These are phyloP conservation scores for Haematococcus lacustris DNA, from an alignment of 139 green algal species.

Conservation along the genomic window DNA sequence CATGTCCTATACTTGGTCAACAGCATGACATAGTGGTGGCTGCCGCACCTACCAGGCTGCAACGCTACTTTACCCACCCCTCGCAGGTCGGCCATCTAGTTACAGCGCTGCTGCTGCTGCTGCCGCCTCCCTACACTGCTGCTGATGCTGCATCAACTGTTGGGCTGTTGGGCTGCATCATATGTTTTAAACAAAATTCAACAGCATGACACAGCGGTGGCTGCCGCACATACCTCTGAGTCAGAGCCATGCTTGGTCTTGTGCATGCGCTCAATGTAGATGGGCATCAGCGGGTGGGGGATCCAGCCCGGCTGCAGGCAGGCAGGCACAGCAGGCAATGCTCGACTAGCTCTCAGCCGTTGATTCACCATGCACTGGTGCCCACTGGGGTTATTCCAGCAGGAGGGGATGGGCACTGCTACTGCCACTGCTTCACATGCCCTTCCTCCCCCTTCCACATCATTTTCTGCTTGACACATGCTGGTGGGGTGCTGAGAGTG, in stretches of 20 bases:
- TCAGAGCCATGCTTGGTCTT: conserved; percentile 59
- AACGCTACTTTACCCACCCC: too few species aligned
- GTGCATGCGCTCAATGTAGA: conserved; percentile 45
- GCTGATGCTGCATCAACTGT: too few species aligned
- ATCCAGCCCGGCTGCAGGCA: conserved; percentile 28
- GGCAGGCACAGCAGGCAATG: neutral
- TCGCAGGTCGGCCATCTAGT: too few species aligned
- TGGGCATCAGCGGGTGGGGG: conserved; percentile 38
- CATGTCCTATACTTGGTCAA: too few species aligned
- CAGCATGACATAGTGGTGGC: too few species aligned
- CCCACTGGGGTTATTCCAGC: neutral
- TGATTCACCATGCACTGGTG: neutral
- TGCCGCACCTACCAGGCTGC: too few species aligned
- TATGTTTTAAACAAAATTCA: too few species aligned
- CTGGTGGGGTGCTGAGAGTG: neutral
- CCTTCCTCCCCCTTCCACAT: neutral
- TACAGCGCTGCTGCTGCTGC: too few species aligned
- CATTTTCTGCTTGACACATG: neutral
- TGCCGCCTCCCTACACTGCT: too few species aligned
- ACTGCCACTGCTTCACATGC: neutral
- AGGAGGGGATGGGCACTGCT: neutral
- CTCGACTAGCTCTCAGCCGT: neutral
- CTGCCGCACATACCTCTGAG: too few species aligned
- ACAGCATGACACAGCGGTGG: too few species aligned
- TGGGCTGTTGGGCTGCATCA: too few species aligned